phyloP scores from a whole-genome alignment of 2,329 filamentous ascomycete species.

The Aspergillus fischeri region DNA sequence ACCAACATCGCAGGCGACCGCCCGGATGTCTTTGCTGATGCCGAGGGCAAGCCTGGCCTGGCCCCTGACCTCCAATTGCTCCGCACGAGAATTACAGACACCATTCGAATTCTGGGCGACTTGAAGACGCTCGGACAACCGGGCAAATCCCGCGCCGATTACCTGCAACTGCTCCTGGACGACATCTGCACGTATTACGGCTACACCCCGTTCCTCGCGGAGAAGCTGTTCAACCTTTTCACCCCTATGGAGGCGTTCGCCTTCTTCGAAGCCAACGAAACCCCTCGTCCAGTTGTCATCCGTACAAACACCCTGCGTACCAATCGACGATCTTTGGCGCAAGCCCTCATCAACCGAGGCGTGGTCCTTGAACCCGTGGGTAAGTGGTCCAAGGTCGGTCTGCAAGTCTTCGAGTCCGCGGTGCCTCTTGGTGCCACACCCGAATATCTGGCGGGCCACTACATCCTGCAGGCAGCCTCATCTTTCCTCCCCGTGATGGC shows the following conservation, averaged over 20 bases:
- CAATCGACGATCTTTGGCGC: conserved; percentile 74
- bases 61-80: conserved; percentile 88
- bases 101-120: conserved; percentile 84
- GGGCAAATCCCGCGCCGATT: conserved; percentile 79
- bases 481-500: conserved; percentile 98
- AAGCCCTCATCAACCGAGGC: conserved; percentile 90
- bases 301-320: conserved; percentile 91
- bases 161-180: conserved; percentile 78
- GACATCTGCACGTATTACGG: conserved; percentile 97
- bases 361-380: conserved; percentile 95
- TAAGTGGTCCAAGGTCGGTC: conserved; percentile 97
- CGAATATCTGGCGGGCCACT: conserved; percentile 95
- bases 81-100: conserved; percentile 85
- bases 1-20: conserved; percentile 85
- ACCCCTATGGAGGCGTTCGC: conserved; percentile 90
- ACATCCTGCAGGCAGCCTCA: conserved; percentile 94
- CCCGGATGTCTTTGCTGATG: conserved; percentile 59
- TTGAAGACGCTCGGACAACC: conserved; percentile 77
- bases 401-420: conserved; percentile 91
- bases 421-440: conserved; percentile 89
- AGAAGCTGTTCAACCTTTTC: conserved; percentile 93
- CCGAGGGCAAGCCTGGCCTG: conserved; percentile 59
- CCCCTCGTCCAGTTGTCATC: conserved; percentile 86
- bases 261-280: conserved; percentile 99
- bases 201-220: conserved; percentile 89